A percentile compares a stretch with the other conserved stretches of the same genome.
These are phyloP conservation scores for Pichia deserticola DNA, from an alignment of 805 yeast species.

Conservation along the genomic window DNA sequence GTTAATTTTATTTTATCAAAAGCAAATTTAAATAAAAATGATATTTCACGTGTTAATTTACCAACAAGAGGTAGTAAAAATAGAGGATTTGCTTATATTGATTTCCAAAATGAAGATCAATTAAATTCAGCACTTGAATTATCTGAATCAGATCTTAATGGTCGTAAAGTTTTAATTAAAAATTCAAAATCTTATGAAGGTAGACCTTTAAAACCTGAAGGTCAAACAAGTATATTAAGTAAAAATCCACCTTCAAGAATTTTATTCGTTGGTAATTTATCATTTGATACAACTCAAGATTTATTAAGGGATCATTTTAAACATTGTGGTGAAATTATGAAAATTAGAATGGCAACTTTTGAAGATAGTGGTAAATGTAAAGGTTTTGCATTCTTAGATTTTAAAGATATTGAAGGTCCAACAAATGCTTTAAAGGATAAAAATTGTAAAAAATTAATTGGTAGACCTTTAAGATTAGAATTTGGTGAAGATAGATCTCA, in stretches of 20 bases:
- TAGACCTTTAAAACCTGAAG: conserved; percentile 49
- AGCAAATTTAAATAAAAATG: conserved; percentile 43
- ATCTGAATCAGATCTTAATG: conserved; percentile 68
- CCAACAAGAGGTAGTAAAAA: conserved; percentile 67
- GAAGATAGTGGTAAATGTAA: conserved; percentile 95
- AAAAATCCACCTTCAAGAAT: conserved; percentile 86
- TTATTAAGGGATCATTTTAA: conserved; percentile 73
- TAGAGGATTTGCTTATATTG: conserved; percentile 88
- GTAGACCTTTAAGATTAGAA: conserved; percentile 77
- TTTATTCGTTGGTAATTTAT: conserved; percentile 84
- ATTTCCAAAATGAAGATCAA: conserved; percentile 55
- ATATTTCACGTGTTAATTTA: conserved; percentile 68
- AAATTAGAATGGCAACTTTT: conserved; percentile 95
- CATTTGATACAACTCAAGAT: conserved; percentile 86
- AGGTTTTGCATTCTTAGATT: conserved; percentile 91
- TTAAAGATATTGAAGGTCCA: conserved; percentile 72
- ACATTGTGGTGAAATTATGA: conserved; percentile 81
- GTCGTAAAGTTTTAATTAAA: conserved; percentile 81
- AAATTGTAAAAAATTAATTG: conserved; percentile 54
- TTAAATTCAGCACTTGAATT: conserved; percentile 56
- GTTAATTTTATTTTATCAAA: conserved; percentile 55
- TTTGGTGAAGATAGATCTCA: conserved; percentile 88
- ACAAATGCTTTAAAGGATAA: conserved; percentile 74
- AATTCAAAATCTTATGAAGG: conserved; percentile 78
- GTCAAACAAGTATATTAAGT: conserved; percentile 26